phyloP scores from a whole-genome alignment of 129 eudicot genomes.

The Sambucus nigra region DNA sequence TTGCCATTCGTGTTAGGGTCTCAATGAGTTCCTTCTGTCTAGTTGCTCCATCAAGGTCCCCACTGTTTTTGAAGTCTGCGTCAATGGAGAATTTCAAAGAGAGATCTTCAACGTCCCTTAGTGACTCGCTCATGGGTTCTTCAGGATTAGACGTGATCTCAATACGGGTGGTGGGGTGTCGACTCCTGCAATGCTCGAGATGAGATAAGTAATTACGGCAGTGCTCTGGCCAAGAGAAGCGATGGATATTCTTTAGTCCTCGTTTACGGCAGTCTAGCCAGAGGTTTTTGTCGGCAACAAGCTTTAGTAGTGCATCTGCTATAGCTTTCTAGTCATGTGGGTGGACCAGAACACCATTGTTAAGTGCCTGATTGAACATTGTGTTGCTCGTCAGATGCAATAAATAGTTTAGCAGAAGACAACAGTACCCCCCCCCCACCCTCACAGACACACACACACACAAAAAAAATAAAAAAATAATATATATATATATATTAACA shows the following conservation, averaged over 20 bases:
- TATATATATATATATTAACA: no score
- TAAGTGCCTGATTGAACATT: conserved; percentile 71
- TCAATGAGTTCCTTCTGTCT: conserved; percentile 55
- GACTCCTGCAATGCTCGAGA: conserved; percentile 54
- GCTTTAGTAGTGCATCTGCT: conserved; percentile 80
- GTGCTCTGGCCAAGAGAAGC: conserved; percentile 86
- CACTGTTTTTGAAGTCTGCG: conserved; percentile 46
- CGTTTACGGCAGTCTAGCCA: conserved; percentile 71
- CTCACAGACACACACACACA: no score
- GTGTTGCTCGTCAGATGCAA: conserved; percentile 8
- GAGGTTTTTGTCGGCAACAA: conserved; percentile 66
- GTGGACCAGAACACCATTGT: conserved; percentile 72
- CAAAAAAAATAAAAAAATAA: no score
- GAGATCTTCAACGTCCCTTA: conserved; percentile 60
- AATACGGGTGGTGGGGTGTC: conserved; percentile 55
- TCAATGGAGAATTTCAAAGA: conserved; percentile 66
- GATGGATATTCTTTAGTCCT: conserved; percentile 67
- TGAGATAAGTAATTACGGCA: conserved; percentile 59
- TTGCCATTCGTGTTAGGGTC: conserved; percentile 39
- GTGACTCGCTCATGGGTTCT: conserved; percentile 77
- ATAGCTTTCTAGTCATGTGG: conserved; percentile 81
- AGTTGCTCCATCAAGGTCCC: conserved; percentile 41
- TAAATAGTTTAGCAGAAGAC: not conserved
- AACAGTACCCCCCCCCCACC: no score
- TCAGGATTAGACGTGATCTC: conserved; percentile 39